Base-by-base conservation (phyloP, 192 early-diverging fungal species). In the Umbelopsis vinacea region DNA sequence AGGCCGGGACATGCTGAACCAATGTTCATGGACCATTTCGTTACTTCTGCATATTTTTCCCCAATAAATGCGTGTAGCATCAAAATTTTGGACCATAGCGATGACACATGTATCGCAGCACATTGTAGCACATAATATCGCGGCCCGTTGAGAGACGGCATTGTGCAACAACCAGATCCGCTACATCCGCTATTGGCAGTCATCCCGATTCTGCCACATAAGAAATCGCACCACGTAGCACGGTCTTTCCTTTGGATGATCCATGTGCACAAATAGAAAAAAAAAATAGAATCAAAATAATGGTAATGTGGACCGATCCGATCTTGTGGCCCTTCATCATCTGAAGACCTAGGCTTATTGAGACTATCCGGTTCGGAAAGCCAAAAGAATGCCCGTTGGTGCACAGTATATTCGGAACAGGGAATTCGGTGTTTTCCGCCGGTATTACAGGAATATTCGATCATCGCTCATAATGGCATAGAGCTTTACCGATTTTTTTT, bases 371-470 rank as follows among this genome's bases (percentile, higher is more conserved):
- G 15, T 60, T 60, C 55, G 55, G 55, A 60, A 60, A 60, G 55
- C 26, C 55, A 60, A 60, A 60, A 10, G 14, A 50, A 60, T 60
- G 26, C 55, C 55, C 24, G 55, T 60, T 35, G 29, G 26, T 33
- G 26, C 26, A 60, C 55, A 60, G 14, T 24, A 60, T 35, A 1
- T 60, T 60, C 55, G 55, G 55, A 60, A 60, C 26, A 60, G 26
- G 55, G 55, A 60, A 60, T 35, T 24, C 55, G 55, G 55, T 60
- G 55, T 60, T 35, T 60, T 35, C 55, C 24, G 29, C 55, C 55
- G 55, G 33, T 35, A 17, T 35, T 60, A 35, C 55, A 26, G 33
- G 55, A 19, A 35, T 26, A 60, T 60, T 60, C 26, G 55, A 26
- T 35, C 55, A 60, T 60, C 29, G 19, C 55, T 12, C 29, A 4